Conservation (phyloP, 31 red algal genomes). For the Porphyra umbilicalis region DNA sequence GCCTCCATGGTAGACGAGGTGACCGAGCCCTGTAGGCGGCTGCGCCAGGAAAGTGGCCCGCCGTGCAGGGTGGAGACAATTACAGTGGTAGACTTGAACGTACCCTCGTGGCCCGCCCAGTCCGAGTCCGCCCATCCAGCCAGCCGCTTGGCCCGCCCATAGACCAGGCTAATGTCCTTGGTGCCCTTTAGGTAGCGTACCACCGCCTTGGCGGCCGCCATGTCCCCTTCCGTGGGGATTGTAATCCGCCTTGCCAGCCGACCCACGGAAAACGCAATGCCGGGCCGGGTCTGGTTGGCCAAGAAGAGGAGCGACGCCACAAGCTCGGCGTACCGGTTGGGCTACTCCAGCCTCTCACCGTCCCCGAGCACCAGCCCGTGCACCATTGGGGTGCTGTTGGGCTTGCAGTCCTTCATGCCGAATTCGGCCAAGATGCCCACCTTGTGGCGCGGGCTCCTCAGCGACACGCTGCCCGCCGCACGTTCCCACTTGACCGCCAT, state of each 20-base stretch:
- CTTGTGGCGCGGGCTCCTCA: not conserved
- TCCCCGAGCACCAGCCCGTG: too few species aligned
- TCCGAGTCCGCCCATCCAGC: slow-evolving; percentile 25
- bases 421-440: too few species aligned
- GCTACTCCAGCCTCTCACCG: too few species aligned
- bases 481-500: not conserved
- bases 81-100: slow-evolving; percentile 8
- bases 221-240: not conserved
- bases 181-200: slow-evolving; percentile 11
- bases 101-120: too few species aligned
- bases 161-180: not conserved
- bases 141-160: not conserved
- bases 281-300: slow-evolving; percentile 4
- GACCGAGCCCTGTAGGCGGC: slow-evolving; percentile 4
- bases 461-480: not conserved
- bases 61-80: not conserved
- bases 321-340: slow-evolving; percentile 18
- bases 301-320: slow-evolving; percentile 21
- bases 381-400: too few species aligned
- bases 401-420: too few species aligned
- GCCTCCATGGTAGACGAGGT: slow-evolving; percentile 9
- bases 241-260: not conserved
- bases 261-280: not conserved
- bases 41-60: slow-evolving; percentile 11
- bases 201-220: not conserved